Base-by-base conservation (phyloP, 306 rosid species). In the Malus sylvestris region DNA sequence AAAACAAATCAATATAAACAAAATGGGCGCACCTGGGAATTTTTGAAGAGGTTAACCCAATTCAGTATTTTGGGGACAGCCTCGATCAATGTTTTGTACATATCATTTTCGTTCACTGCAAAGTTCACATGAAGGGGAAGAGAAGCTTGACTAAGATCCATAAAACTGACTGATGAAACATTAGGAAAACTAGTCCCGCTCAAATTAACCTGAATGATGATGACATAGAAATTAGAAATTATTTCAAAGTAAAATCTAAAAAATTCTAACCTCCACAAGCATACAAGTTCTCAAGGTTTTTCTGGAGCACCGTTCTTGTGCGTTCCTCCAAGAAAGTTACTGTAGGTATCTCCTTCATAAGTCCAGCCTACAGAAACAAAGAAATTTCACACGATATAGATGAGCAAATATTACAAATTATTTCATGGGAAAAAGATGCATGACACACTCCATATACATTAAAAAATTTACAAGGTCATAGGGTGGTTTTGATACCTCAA, bases 281-380 rank as follows among this genome's bases (percentile, higher is more conserved):
- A 89, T 90, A 95, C 70, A 95, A 80, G 80, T 89, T 92, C 85
- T 95, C 98, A 51, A 90, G 78, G 83, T 88, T 89, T 80, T 81
- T 83, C 65, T 82, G 87, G 46, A 95, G 86, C 71, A 86, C 95
- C 67, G 65, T 79, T 68, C 86, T 79, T 58, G 93, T 84, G 67
- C 84, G 85, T 82, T 86, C 89, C 87, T 95, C 87, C 83, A 95
- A 81, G 73, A 87, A 92, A 62, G 79, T 63, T 58, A 81, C 51
- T 6, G 92, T 85, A 32, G 96, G 96, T 73, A 68, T 70, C 61
- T 87, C 96, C 68, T 79, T 83, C 62, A 76, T 73, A 51, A 95
- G 96, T 72, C 91, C 97, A 85, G 95, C 97, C 97, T 95, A 72
- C 66, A 83, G 59, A 81, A 75, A 30, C 35, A 72, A 40, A 38